phyloP scores from a whole-genome alignment of 192 early-diverging fungal genomes.

The Coemansia sp. region DNA sequence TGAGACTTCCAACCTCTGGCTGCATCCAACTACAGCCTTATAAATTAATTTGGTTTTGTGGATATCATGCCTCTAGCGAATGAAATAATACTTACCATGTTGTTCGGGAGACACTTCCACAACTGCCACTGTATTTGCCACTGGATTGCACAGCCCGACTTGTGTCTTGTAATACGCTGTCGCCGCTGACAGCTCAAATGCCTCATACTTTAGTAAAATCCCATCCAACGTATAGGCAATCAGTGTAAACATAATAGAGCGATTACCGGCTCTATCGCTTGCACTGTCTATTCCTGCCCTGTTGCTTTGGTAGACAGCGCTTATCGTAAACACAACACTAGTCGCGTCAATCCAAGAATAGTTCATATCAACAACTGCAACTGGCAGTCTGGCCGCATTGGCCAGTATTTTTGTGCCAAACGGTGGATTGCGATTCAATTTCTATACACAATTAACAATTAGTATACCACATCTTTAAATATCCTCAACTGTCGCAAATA shows the following conservation, averaged over 20 bases:
- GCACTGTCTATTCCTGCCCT: not conserved
- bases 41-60: not conserved
- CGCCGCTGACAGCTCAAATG: conserved; percentile 7
- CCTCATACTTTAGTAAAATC: conserved; percentile 34
- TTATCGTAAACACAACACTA: conserved; percentile 34
- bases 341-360: conserved; percentile 23
- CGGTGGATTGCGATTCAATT: conserved; percentile 59
- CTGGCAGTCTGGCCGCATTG: conserved; percentile 13
- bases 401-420: conserved; percentile 60
- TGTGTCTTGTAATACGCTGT: conserved; percentile 24
- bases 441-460: conserved; percentile 15
- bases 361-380: conserved; percentile 4
- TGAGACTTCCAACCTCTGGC: conserved; percentile 8
- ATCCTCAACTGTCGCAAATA: not conserved
- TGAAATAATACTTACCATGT: conserved; percentile 25
- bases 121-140: conserved; percentile 13
- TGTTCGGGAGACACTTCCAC: conserved; percentile 33
- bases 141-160: conserved; percentile 37
- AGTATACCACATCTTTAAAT: not conserved
- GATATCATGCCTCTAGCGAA: not conserved
- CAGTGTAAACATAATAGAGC: conserved; percentile 14
- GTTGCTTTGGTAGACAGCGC: not conserved
- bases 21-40: conserved; percentile 27
- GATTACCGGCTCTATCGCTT: not conserved
- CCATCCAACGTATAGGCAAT: conserved; percentile 29